phyloP scores from a whole-genome alignment of 2,329 filamentous ascomycete species.

The Claviceps capensis region DNA sequence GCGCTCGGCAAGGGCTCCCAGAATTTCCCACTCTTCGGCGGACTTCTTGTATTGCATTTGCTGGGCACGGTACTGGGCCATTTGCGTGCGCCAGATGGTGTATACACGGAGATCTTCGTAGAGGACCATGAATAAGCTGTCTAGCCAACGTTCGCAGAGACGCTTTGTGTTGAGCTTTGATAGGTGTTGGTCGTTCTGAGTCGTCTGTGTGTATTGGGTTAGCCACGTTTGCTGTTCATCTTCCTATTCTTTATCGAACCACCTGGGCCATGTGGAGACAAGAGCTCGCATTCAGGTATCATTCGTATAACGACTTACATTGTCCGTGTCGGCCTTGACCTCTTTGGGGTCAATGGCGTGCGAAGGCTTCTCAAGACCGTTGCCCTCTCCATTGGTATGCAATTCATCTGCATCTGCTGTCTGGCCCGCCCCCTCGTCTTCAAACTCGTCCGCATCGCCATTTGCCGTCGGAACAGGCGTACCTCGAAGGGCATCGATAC shows the following conservation, averaged over 20 bases:
- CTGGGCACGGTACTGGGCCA: conserved; percentile 88
- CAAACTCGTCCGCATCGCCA: conserved; percentile 23
- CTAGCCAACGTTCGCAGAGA: conserved; percentile 92
- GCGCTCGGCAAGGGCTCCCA: conserved; percentile 82
- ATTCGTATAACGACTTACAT: conserved; percentile 30
- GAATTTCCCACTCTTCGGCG: conserved; percentile 94
- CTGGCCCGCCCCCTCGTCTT: conserved; percentile 18
- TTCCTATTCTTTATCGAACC: not conserved
- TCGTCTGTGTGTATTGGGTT: conserved; percentile 27
- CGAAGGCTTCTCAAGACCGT: conserved; percentile 59
- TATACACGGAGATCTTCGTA: conserved; percentile 97
- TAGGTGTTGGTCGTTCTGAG: conserved; percentile 57
- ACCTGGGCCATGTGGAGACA: no score
- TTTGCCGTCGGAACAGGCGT: conserved; percentile 48
- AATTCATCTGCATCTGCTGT: conserved; percentile 18
- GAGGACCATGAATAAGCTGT: conserved; percentile 97
- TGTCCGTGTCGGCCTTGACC: conserved; percentile 61
- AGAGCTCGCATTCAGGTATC: no score
- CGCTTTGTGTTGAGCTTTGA: conserved; percentile 95
- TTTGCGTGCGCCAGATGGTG: conserved; percentile 97
- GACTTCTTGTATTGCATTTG: conserved; percentile 94
- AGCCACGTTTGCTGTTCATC: not conserved
- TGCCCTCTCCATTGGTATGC: conserved; percentile 25
- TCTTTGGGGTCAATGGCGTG: conserved; percentile 67
- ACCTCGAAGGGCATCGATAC: conserved; percentile 63